Conservation (phyloP, 208 protist genomes). For the Leishmania guyanensis region DNA sequence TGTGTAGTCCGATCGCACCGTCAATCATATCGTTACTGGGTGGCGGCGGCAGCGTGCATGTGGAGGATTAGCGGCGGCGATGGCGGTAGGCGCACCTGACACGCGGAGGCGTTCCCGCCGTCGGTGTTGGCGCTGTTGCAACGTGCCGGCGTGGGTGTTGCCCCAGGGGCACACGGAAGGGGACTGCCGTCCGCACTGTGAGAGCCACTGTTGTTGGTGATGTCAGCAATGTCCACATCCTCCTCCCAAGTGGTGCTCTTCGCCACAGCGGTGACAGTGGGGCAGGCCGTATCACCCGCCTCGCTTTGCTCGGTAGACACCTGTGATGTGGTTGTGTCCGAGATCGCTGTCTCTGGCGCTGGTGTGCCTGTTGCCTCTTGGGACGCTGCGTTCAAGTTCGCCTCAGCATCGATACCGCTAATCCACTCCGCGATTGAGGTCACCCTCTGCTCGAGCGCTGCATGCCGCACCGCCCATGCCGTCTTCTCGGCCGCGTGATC, state of each 20-base stretch:
- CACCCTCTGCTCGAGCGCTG: conserved; percentile 31
- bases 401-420: conserved; percentile 26
- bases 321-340: background rate
- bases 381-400: conserved; percentile 1
- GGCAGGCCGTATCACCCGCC: background rate
- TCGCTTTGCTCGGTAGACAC: background rate
- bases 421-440: conserved; percentile 24
- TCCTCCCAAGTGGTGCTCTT: conserved; percentile 24
- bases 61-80: conserved; percentile 64
- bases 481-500: conserved; percentile 23
- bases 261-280: background rate
- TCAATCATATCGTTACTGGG: background rate
- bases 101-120: conserved; percentile 8
- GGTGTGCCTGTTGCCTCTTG: background rate
- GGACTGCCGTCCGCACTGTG: conserved; percentile 20
- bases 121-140: conserved; percentile 16
- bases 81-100: conserved; percentile 53
- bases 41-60: conserved; percentile 21
- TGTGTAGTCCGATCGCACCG: background rate
- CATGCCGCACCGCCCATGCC: conserved; percentile 17
- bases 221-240: conserved; percentile 7
- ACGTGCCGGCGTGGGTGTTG: conserved; percentile 48
- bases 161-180: conserved; percentile 22
- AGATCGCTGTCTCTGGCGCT: background rate
- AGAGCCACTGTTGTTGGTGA: background rate